These are phyloP conservation scores for Exophiala xenobiotica DNA, from an alignment of 2,329 filamentous ascomycete genomes.

Conservation along the genomic window DNA sequence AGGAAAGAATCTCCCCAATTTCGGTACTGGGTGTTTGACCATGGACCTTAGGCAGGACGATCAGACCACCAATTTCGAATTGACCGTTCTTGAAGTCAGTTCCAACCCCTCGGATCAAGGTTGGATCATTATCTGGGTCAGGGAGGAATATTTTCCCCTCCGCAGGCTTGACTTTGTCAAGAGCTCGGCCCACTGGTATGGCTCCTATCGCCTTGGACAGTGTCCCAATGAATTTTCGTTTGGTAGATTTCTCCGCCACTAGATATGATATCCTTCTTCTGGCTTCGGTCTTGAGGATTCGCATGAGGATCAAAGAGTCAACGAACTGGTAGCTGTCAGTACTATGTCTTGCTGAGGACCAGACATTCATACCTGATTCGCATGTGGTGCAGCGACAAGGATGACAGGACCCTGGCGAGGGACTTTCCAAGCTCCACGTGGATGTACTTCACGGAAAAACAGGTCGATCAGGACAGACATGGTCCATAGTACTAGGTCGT, in stretches of 20 bases:
- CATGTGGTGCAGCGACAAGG: conserved; percentile 94
- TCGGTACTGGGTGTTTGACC: conserved; percentile 78
- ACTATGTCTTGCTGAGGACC: background rate
- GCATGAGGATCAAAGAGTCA: conserved; percentile 89
- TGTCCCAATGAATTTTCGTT: conserved; percentile 83
- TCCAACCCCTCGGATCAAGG: conserved; percentile 72
- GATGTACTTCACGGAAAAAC: conserved; percentile 97
- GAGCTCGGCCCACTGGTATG: conserved; percentile 87
- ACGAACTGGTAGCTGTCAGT: conserved; percentile 67
- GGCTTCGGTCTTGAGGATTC: conserved; percentile 81
- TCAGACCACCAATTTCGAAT: conserved; percentile 74
- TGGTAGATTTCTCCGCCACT: conserved; percentile 93
- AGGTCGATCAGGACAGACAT: conserved; percentile 76
- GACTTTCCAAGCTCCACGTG: conserved; percentile 91
- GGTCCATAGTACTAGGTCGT: conserved; percentile 51
- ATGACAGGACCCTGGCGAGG: conserved; percentile 85
- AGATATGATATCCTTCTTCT: conserved; percentile 87
- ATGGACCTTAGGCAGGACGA: conserved; percentile 83
- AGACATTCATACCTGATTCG: conserved; percentile 70
- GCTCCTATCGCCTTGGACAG: conserved; percentile 81
- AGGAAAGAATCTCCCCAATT: conserved; percentile 75
- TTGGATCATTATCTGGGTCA: conserved; percentile 80
- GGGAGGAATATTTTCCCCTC: conserved; percentile 82
- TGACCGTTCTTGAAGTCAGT: conserved; percentile 75
- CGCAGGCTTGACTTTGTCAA: conserved; percentile 81